A percentile compares a stretch with the other conserved stretches of the same genome.
Conservation (phyloP, 31 red algal genomes). For the Pterothamnion heteromorphum region DNA sequence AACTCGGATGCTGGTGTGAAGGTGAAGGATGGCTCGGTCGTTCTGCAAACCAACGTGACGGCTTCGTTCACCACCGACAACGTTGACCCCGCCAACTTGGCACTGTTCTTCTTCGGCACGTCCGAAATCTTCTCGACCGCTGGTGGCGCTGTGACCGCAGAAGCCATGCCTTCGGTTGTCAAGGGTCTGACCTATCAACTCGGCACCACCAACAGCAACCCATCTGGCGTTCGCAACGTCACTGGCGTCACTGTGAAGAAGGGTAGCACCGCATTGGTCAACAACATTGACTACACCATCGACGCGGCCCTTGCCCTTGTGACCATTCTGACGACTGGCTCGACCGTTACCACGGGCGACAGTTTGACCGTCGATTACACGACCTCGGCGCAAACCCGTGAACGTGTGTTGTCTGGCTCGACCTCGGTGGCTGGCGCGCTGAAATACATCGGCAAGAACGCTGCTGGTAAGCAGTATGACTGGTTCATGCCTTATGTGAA, state of each 20-base stretch:
- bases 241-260: neutral
- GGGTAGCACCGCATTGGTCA: neutral
- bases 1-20: neutral
- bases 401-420: neutral
- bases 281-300: neutral
- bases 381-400: neutral
- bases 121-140: neutral
- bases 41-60: neutral
- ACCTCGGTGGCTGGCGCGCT: neutral
- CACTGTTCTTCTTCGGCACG: neutral
- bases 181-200: neutral
- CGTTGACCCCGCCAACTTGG: neutral
- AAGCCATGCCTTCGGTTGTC: neutral
- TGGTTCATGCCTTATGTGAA: neutral
- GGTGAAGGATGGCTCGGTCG: neutral
- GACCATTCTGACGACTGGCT: neutral
- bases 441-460: neutral
- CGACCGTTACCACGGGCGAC: neutral
- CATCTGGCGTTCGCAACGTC: neutral
- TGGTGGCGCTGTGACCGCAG: neutral
- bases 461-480: neutral
- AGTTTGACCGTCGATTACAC: neutral
- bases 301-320: neutral
- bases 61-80: neutral
- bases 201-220: neutral